Percentiles rank a stretch among this genome's conserved stretches.
Evolutionary conservation across 208 protist species (phyloP).

Genomic region (Trypanosomatidae sp.): DNA sequence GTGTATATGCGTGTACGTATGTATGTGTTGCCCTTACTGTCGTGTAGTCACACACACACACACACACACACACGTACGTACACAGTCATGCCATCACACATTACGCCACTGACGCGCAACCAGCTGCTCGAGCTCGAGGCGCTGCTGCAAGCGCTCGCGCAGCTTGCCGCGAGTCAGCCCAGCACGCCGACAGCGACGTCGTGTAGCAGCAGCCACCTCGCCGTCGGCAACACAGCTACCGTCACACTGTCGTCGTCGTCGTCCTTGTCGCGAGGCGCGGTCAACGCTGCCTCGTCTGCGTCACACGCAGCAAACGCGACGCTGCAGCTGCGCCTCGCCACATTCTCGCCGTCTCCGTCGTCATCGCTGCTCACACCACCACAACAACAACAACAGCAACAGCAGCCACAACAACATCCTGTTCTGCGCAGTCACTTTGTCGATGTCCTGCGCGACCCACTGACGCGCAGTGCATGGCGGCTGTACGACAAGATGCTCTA

Average conservation of each 20-base stretch:
- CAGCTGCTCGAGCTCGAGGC: slow-evolving; percentile 53
- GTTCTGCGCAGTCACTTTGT: slow-evolving; percentile 30
- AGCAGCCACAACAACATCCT: neutral
- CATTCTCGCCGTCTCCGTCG: too few relatives aligned
- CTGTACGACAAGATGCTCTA: slow-evolving; percentile 76
- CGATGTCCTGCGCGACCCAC: slow-evolving; percentile 47
- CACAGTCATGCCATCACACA: slow-evolving; percentile 17
- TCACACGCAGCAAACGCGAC: too few relatives aligned
- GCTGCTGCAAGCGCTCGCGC: slow-evolving; percentile 18
- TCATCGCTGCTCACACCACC: slow-evolving; percentile 4
- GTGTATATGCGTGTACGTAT: too few relatives aligned
- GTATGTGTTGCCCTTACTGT: too few relatives aligned
- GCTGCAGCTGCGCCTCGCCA: too few relatives aligned
- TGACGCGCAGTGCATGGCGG: slow-evolving; percentile 20
- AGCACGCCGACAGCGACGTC: neutral
- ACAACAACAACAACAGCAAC: slow-evolving; percentile 3
- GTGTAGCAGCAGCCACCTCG: slow-evolving; percentile 7
- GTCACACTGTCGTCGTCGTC: too few relatives aligned
- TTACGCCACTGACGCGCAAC: slow-evolving; percentile 48
- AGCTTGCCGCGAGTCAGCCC: too few relatives aligned
- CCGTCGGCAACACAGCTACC: slow-evolving; percentile 5
- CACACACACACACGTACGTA: neutral
- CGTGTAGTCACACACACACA: neutral
- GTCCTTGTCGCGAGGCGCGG: too few relatives aligned
- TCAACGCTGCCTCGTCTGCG: too few relatives aligned